phyloP scores from a whole-genome alignment of 352 stramenopile species.

The Pythium phragmiticola region DNA sequence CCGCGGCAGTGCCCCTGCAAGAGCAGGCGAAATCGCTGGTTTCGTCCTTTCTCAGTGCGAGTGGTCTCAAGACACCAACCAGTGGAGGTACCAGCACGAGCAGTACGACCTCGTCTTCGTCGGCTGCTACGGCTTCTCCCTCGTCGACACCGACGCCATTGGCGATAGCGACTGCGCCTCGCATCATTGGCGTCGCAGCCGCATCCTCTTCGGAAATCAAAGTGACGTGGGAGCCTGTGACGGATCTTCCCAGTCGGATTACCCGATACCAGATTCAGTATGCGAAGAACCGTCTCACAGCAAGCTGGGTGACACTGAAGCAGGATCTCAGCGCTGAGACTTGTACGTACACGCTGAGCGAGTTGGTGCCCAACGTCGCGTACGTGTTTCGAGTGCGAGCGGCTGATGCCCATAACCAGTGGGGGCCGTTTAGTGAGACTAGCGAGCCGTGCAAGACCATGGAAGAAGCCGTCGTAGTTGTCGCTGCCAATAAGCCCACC shows the following conservation, averaged over 20 bases:
- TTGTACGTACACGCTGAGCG: slow-evolving; percentile 49
- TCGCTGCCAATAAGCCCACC: no score
- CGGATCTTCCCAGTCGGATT: slow-evolving; percentile 39
- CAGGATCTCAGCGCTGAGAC: slow-evolving; percentile 59
- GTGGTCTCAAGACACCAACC: slow-evolving; percentile 33
- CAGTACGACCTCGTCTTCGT: not conserved
- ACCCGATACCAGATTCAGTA: slow-evolving; percentile 84
- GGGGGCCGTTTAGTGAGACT: slow-evolving; percentile 73
- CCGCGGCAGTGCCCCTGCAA: slow-evolving; percentile 36
- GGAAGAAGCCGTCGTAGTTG: not conserved
- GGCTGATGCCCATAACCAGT: slow-evolving; percentile 46
- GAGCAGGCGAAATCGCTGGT: slow-evolving; percentile 74
- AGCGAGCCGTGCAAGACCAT: slow-evolving; percentile 62
- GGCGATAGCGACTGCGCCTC: slow-evolving; percentile 37
- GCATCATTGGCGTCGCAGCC: slow-evolving; percentile 53
- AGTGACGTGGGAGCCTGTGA: slow-evolving; percentile 72
- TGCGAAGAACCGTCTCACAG: slow-evolving; percentile 69
- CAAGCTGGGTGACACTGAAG: slow-evolving; percentile 80
- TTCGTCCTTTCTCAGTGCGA: slow-evolving; percentile 54
- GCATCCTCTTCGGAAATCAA: slow-evolving; percentile 59
- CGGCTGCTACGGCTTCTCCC: not conserved
- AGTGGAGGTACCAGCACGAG: slow-evolving; percentile 2
- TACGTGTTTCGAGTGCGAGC: slow-evolving; percentile 80
- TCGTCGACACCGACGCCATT: not conserved
- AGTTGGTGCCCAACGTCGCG: slow-evolving; percentile 54